Evolutionary conservation across 1,284 basidiomycete genomes (phyloP), one percentile per base, ranked within the genome.

Genomic region (Ganoderma boninense): DNA sequence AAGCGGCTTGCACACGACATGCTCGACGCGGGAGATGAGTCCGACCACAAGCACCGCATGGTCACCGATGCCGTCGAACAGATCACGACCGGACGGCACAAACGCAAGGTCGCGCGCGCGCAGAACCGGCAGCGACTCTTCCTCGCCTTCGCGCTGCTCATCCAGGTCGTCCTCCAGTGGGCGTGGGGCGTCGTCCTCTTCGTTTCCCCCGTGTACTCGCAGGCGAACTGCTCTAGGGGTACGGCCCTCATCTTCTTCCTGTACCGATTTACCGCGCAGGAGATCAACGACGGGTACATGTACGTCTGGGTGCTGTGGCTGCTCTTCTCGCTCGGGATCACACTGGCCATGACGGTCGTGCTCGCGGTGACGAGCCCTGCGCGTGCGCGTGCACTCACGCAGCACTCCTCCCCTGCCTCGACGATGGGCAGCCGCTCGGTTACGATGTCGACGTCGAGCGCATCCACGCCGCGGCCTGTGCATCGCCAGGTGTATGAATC

Each of bases 121-220:
- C 79, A 79, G 70, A 71, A 67, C 43, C 69, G 73, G 1, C 73
- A 74, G 44, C 76, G 79, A 2, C 59, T 75, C 14, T 68, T 80
- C 38, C 74, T 80, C 42, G 71, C 78, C 4, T 69, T 80, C 61
- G 79, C 78, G 44, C 70, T 80, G n/a, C 73, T 80, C 60, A 75
- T 74, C 4, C 79, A 80, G 74, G 79, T 80, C 52, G 73, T 77
- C 18, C 72, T 80, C 13, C 79, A 80, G 61, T 80, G 79, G 79
- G 72, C 78, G 2, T 80, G 79, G 79, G 79, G 75, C 26, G 69
- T 79, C 65, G 69, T 76, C 26, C 73, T 80, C 42, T 80, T 80
- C 65, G 75, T 79, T 20, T 76, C 77, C 5, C 74, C 75, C 1
- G 60, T 62, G 18, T 79, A 80, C 68, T 74, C 74, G 64, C 78